These are phyloP conservation scores for Telopea speciosissima DNA, from an alignment of 177 flowering plant species.

Conservation along the genomic window DNA sequence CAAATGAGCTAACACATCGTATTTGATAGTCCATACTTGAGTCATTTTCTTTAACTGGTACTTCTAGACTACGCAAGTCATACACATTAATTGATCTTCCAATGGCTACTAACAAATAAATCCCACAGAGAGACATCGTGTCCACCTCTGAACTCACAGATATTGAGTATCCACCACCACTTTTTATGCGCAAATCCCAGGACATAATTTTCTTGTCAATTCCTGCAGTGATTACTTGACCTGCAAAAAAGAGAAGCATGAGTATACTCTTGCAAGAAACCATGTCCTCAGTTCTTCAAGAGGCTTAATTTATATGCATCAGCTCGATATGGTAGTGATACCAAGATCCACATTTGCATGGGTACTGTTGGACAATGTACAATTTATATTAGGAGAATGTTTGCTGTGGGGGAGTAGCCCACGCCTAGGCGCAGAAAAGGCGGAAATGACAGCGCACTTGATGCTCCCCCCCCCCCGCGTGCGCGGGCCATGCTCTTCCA, in stretches of 20 bases:
- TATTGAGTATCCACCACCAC: slow-evolving; percentile 19
- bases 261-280: background rate
- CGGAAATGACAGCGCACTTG: no score
- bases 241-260: slow-evolving; percentile 23
- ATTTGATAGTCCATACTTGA: slow-evolving; percentile 34
- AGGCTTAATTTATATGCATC: no score
- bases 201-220: slow-evolving; percentile 56
- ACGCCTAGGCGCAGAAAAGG: no score
- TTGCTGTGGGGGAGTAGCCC: no score
- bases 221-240: slow-evolving; percentile 57
- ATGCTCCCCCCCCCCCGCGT: no score
- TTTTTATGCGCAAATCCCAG: slow-evolving; percentile 55
- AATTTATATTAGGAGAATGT: no score
- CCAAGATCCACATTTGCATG: no score
- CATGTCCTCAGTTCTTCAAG: no score
- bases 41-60: slow-evolving; percentile 34
- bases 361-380: no score
- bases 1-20: slow-evolving; percentile 50
- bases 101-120: slow-evolving; percentile 45
- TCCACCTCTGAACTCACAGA: slow-evolving; percentile 40
- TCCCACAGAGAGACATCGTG: slow-evolving; percentile 56
- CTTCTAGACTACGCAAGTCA: slow-evolving; percentile 61
- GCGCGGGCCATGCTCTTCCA: no score
- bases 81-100: slow-evolving; percentile 49
- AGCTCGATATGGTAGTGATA: no score